Conservation (phyloP, 192 early-diverging fungal species). For the Podila epigama region DNA sequence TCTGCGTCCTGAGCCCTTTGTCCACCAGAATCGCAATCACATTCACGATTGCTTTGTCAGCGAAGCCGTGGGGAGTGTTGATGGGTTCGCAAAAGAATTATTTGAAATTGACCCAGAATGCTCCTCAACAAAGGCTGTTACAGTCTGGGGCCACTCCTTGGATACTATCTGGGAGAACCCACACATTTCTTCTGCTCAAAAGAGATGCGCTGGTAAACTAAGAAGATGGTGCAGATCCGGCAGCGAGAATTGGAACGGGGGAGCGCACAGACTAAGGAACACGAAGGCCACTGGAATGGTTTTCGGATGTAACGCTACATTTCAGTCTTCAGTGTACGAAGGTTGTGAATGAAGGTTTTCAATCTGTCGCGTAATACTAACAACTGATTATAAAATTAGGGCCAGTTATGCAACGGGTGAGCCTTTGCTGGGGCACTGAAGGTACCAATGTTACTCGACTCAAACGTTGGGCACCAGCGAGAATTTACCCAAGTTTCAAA, state of each 20-base stretch:
- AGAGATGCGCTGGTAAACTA: constrained; percentile 9
- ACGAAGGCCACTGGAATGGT: no score
- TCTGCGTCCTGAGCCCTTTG: constrained; percentile 7
- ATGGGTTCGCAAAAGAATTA: constrained; percentile 7
- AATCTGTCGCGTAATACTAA: no score
- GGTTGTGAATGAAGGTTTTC: no score
- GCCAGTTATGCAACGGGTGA: no score
- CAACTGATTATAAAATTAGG: no score
- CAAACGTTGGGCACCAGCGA: no score
- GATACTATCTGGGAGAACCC: constrained; percentile 9
- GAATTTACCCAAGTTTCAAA: no score
- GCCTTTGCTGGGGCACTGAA: no score
- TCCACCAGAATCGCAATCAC: constrained; percentile 6
- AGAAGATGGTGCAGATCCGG: constrained; percentile 15
- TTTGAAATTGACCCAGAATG: constrained; percentile 21
- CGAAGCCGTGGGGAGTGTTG: constrained; percentile 9
- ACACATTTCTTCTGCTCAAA: constrained; percentile 19
- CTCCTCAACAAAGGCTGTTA: constrained; percentile 20
- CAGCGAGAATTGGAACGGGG: constrained; percentile 19
- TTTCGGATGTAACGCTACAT: no score
- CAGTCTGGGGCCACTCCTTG: constrained; percentile 19
- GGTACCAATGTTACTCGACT: no score
- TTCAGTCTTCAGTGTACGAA: no score
- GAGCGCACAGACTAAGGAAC: no score
- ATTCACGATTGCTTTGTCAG: constrained; percentile 18